Percentiles rank a stretch among this genome's conserved stretches.
phyloP scores from a whole-genome alignment of 2,329 filamentous ascomycete genomes.

The Cryphonectria naterciae region DNA sequence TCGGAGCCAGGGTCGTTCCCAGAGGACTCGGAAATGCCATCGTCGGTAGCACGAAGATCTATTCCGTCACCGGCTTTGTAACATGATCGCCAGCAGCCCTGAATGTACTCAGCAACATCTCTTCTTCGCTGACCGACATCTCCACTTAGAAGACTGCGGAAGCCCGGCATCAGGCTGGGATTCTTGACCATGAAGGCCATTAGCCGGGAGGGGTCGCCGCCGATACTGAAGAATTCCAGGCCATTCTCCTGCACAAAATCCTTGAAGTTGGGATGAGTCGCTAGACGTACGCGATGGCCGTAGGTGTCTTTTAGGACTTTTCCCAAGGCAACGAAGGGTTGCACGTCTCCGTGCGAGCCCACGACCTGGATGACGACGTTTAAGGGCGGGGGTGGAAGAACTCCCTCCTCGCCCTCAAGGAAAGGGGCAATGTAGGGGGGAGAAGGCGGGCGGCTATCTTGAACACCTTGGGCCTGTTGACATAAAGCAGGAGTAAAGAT shows the following conservation, averaged over 20 bases:
- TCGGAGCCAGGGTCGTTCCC: too few relatives aligned
- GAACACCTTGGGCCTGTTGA: too few relatives aligned
- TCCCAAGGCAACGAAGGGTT: conserved; percentile 75
- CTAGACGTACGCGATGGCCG: conserved; percentile 73
- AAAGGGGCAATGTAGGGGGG: too few relatives aligned
- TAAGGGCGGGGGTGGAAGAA: too few relatives aligned
- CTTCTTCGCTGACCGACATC: conserved; percentile 75
- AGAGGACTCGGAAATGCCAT: conserved; percentile 59
- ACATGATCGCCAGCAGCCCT: conserved; percentile 85
- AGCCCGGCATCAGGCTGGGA: conserved; percentile 81
- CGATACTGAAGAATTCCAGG: conserved; percentile 76
- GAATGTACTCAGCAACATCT: conserved; percentile 78
- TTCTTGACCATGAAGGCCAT: conserved; percentile 95
- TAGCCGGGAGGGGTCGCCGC: conserved; percentile 73
- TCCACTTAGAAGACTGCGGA: conserved; percentile 74
- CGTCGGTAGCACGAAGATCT: conserved; percentile 56
- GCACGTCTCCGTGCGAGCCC: conserved; percentile 74
- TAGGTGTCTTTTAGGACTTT: conserved; percentile 62
- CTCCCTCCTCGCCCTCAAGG: too few relatives aligned
- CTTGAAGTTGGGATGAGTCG: conserved; percentile 72
- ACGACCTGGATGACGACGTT: conserved; percentile 78
- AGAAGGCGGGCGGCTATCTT: too few relatives aligned
- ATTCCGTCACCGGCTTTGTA: conserved; percentile 43
- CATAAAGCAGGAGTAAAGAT: too few relatives aligned
- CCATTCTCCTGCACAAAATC: conserved; percentile 70